Base-by-base conservation (phyloP, 805 yeast species). In the Myxozyma kluyveri region DNA sequence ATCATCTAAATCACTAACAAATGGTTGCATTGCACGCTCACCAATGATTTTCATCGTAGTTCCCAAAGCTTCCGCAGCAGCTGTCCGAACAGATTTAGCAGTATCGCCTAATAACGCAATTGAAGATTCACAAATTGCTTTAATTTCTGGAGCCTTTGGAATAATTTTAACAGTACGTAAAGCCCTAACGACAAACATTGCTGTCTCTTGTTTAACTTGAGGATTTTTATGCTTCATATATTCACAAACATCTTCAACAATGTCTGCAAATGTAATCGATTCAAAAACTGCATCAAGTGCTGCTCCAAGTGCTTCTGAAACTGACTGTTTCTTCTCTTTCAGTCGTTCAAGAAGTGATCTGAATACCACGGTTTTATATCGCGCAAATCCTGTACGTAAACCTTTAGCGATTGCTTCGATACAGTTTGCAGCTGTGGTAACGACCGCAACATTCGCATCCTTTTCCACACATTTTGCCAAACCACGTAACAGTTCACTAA, bases 371-470 rank as follows among this genome's bases (percentile, higher is more conserved):
- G 72, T 52, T 40, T 73, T 76, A 65, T 85, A 84, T 54, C 72
- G 76, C 21, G 72, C 75, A 63, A 87, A 88, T 3, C 71, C 72
- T 1, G 66, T 60, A 49, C 82, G 74, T 42, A 93, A 71, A 1
- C 95, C 96, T 27, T 75, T 75, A 1, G 88, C 86, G 31, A 91
- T 66, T 27, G 68, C 68, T 49, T 76, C 80, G 18, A 83, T 70
- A 41, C 85, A 80, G 50, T 80, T 80, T 1, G 95, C 84, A 0
- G 96, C 88, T 27, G 84, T 63, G 14, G 86, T 83, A 0, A 86
- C 96, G 12, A 87, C 96, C 69, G 84, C 89, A 47, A 89, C 77
- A 65, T 93, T 93, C 3, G 90, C 95, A 70, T 93, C 99, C 63
- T 82, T 88, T 5, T 50, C 48, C 64, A 89, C 74, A 55, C 89